Percentiles rank a stretch among this genome's conserved stretches.
Conservation (phyloP, 108 stramenopile genomes). For the Bacterosira constricta region DNA sequence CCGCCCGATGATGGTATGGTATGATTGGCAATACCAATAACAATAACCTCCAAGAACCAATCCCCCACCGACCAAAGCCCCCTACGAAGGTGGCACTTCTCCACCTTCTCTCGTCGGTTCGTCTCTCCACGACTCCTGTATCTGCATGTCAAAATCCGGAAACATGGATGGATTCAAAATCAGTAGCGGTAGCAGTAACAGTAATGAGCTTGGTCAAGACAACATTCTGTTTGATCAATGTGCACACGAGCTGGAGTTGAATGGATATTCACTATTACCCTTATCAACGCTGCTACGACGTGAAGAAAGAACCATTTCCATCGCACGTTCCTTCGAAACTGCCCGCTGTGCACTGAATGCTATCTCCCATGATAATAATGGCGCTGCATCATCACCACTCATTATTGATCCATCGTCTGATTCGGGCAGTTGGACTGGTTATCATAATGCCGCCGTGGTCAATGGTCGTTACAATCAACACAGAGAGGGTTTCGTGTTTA, state of each 20-base stretch:
- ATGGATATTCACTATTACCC: conserved; percentile 1
- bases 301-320: background rate
- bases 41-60: too few relatives aligned
- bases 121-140: too few relatives aligned
- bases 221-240: background rate
- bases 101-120: too few relatives aligned
- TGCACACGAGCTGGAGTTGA: background rate
- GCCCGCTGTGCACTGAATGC: conserved; percentile 18
- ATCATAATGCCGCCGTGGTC: conserved; percentile 55
- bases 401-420: conserved; percentile 57
- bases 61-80: too few relatives aligned
- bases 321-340: background rate
- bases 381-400: background rate
- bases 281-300: background rate
- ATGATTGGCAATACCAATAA: too few relatives aligned
- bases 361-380: background rate
- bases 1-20: too few relatives aligned
- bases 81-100: too few relatives aligned
- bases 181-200: background rate
- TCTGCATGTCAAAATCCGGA: too few relatives aligned
- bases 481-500: conserved; percentile 83
- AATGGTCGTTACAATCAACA: conserved; percentile 73
- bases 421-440: conserved; percentile 76
- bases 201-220: background rate
- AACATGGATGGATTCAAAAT: too few relatives aligned